Evolutionary conservation across 208 protist species (phyloP).

Genomic region (Leishmania arabica): DNA sequence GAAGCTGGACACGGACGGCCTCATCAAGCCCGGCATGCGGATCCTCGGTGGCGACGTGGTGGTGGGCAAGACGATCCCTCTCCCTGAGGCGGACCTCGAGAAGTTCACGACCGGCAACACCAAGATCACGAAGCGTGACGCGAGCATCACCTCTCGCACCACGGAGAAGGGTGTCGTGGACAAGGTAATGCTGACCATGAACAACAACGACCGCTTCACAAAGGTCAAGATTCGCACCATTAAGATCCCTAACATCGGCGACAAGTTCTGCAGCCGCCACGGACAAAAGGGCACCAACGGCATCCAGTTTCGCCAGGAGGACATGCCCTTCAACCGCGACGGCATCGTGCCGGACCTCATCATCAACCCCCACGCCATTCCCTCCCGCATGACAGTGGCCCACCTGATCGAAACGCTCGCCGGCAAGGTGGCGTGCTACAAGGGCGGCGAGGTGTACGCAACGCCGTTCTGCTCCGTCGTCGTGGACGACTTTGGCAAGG

Average conservation of each 20-base stretch:
- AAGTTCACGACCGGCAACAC: conserved; percentile 77
- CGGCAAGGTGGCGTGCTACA: conserved; percentile 94
- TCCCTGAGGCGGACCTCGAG: conserved; percentile 40
- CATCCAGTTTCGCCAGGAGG: conserved; percentile 97
- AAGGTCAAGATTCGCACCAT: conserved; percentile 96
- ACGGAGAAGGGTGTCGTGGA: conserved; percentile 94
- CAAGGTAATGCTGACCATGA: conserved; percentile 96
- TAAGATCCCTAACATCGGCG: conserved; percentile 98
- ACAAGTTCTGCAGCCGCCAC: conserved; percentile 99
- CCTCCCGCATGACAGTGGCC: conserved; percentile 99
- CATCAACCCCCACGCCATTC: conserved; percentile 99
- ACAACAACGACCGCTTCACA: conserved; percentile 86
- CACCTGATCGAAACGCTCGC: conserved; percentile 97
- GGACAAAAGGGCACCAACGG: conserved; percentile 99
- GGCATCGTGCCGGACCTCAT: conserved; percentile 99
- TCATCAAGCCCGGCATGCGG: conserved; percentile 87
- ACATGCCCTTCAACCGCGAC: conserved; percentile 98
- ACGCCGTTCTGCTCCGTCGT: conserved; percentile 96
- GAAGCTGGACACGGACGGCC: conserved; percentile 97
- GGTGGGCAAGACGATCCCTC: conserved; percentile 92
- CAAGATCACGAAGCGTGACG: conserved; percentile 83
- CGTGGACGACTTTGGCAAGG: conserved; percentile 94
- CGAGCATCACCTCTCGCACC: conserved; percentile 75
- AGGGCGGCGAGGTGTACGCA: conserved; percentile 94
- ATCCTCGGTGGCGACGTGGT: conserved; percentile 91